Conservation (phyloP, 2,329 filamentous ascomycete genomes). For the Diplodia scrobiculata region DNA sequence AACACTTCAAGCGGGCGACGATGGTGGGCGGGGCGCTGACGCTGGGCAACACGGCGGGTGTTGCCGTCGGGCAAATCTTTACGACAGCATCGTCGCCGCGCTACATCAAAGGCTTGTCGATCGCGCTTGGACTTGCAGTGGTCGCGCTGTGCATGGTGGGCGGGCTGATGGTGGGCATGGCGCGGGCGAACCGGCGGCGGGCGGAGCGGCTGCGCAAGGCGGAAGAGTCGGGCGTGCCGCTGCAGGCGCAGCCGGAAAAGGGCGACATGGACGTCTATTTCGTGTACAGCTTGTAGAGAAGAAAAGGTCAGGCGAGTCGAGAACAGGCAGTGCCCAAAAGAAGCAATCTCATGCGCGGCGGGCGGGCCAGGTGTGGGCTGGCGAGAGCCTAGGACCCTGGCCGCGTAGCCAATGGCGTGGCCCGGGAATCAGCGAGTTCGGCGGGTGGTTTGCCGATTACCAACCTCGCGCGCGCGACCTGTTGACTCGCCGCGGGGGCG, state of each 20-base stretch:
- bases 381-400: neutral
- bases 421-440: constrained; percentile 1
- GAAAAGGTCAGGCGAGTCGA: neutral
- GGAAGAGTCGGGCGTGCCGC: constrained; percentile 19
- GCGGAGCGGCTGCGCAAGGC: constrained; percentile 24
- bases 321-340: neutral
- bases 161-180: constrained; percentile 25
- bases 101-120: constrained; percentile 28
- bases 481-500: constrained; percentile 13
- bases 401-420: neutral
- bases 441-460: constrained; percentile 1
- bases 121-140: constrained; percentile 27
- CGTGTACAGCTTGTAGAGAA: constrained; percentile 23
- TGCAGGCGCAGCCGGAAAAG: constrained; percentile 21
- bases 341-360: neutral
- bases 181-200: constrained; percentile 23
- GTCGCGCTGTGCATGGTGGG: constrained; percentile 27
- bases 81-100: constrained; percentile 20
- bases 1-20: constrained; percentile 28
- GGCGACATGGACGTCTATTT: constrained; percentile 28
- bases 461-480: neutral
- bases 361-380: neutral
- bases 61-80: constrained; percentile 29
- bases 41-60: constrained; percentile 28
- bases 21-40: constrained; percentile 29